Conservation (phyloP, 805 yeast genomes). For the Nakazawaea siamensis region DNA sequence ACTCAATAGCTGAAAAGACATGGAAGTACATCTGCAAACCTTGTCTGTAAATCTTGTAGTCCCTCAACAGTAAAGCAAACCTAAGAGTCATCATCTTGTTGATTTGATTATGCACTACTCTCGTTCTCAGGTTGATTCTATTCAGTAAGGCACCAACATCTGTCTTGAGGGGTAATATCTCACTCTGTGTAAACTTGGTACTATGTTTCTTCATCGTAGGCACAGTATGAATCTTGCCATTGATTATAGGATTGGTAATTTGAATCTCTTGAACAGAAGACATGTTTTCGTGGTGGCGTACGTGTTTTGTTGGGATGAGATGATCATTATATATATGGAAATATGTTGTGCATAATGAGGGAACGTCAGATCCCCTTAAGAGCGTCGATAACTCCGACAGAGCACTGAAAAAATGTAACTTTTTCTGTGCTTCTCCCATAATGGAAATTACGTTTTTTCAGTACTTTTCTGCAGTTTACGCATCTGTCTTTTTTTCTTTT, state of each 20-base stretch:
- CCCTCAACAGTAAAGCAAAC: conserved; percentile 69
- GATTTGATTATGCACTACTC: conserved; percentile 56
- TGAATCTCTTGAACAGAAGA: no score
- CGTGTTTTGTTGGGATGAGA: no score
- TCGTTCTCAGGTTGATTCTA: conserved; percentile 67
- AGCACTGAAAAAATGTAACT: conserved; percentile 5
- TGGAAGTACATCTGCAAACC: conserved; percentile 71
- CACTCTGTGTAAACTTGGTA: conserved; percentile 24
- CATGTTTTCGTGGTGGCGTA: no score
- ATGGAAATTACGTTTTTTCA: no score
- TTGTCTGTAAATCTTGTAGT: conserved; percentile 70
- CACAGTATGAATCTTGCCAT: no score
- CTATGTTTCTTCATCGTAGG: not conserved
- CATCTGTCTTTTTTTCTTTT: no score
- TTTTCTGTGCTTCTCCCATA: no score
- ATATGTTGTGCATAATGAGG: no score
- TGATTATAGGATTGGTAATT: no score
- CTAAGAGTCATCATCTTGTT: conserved; percentile 62
- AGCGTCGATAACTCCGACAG: conserved; percentile 9
- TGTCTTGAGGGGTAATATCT: conserved; percentile 67
- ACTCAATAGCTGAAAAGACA: conserved; percentile 59
- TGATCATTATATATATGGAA: no score
- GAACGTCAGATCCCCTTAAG: no score
- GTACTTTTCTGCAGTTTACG: no score
- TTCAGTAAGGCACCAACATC: conserved; percentile 81